These are phyloP conservation scores for Eugenia klotzschiana DNA, from an alignment of 441 rosid species.

Conservation along the genomic window DNA sequence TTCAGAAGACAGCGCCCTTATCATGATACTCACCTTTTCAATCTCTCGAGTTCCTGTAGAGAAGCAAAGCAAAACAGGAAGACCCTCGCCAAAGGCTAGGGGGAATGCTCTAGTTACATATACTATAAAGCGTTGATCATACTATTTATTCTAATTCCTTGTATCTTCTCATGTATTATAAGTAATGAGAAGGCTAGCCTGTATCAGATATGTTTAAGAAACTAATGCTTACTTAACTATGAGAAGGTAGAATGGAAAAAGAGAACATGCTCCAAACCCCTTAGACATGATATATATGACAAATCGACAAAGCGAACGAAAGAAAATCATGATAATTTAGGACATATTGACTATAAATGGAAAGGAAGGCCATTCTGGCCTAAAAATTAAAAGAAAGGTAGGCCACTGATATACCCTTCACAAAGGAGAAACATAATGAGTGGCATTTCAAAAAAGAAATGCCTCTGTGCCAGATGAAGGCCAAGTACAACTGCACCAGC, in stretches of 20 bases:
- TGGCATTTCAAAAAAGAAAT: not conserved
- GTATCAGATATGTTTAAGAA: not conserved
- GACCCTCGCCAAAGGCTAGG: slow-evolving; percentile 1
- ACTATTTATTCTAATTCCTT: not conserved
- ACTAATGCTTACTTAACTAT: slow-evolving; percentile 7
- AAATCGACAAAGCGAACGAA: not conserved
- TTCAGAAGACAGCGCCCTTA: slow-evolving; percentile 40
- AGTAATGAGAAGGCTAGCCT: slow-evolving; percentile 12
- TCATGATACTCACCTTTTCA: slow-evolving; percentile 16
- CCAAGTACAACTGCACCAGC: not conserved
- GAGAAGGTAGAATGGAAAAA: slow-evolving; percentile 4
- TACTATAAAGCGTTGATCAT: slow-evolving; percentile 7
- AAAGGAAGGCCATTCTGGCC: not conserved
- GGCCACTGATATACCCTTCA: not conserved
- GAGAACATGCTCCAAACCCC: not conserved
- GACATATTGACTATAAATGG: not conserved
- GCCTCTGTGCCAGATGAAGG: not conserved
- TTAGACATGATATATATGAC: not conserved
- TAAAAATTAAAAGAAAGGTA: not conserved
- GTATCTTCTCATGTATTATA: slow-evolving; percentile 10
- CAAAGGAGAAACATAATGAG: not conserved
- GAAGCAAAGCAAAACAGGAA: not conserved
- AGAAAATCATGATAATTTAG: not conserved
- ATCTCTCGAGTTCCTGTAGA: not conserved
- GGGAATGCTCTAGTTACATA: slow-evolving; percentile 7